Base-by-base conservation (phyloP, 106 monocot species). In the Acanthochlamys bracteata region DNA sequence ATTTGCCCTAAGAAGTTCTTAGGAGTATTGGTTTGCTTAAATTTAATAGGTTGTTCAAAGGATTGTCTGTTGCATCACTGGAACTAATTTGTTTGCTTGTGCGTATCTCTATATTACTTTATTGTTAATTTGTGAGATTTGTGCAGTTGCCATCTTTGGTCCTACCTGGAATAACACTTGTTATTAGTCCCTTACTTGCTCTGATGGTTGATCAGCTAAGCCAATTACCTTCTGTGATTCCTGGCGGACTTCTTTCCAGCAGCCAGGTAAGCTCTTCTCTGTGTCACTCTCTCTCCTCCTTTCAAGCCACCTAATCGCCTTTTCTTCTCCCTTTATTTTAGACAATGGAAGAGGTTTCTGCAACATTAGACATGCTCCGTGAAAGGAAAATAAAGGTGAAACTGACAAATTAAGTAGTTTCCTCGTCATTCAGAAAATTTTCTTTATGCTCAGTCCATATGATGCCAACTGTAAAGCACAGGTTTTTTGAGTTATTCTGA, bases 131-230 rank as follows among this genome's bases (percentile, higher is more conserved):
- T 47, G 19, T 11, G 41, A 55, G 16, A 45, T 57, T 63, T 40
- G 17, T 74, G 8, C 74, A 96, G 96, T 63, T 96, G 43, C 80
- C 96, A 21, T 84, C 96, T 72, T 56, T 96, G 57, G 63, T 96
- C 59, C 82, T 96, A 70, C 82, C 84, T 66, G 96, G 96, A 11
- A 19, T 96, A 61, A 87, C 88, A 41, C 56, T 96, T 59, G 91
- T 96, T 23, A 84, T 96, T 75, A 91, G 96, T 59, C 96, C 96
- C 55, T 65, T 96, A 57, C 64, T 96, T 20, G 82, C 96, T 39
- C 76, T 96, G 69, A 96, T 96, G 96, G 80, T 91, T 42, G 96
- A 96, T 82, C 96, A 96, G 69, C 71, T 91, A 21, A 82, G 74
- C 64, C 80, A 88, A 47, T 71, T 96, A 53, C 91, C 91, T 80